Percentiles rank a stretch among this genome's conserved stretches.
Conservation (phyloP, 1,284 basidiomycete species). For the Sutorius eximius region DNA sequence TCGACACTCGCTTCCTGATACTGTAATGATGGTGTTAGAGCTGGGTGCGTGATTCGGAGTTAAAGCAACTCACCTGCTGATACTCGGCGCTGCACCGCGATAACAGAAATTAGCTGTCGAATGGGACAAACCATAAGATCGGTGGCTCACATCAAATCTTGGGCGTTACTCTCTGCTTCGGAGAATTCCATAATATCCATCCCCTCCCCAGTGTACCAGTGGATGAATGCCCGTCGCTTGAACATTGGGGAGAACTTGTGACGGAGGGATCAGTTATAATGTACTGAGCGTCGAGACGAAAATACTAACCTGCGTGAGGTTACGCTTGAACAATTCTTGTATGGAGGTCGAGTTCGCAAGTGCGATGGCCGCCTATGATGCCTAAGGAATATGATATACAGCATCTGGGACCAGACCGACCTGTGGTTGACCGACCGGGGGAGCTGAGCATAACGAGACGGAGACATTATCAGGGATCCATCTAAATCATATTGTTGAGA, state of each 20-base stretch:
- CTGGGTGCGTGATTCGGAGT: neutral
- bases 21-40: slow-evolving; percentile 12
- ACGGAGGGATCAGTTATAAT: slow-evolving; percentile 5
- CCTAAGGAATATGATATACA: slow-evolving; percentile 1
- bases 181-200: slow-evolving; percentile 94
- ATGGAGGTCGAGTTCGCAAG: slow-evolving; percentile 86
- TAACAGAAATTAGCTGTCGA: slow-evolving; percentile 6
- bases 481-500: slow-evolving; percentile 37
- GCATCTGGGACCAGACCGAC: slow-evolving; percentile 36
- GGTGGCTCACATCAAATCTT: slow-evolving; percentile 73
- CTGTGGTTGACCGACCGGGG: slow-evolving; percentile 77
- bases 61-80: slow-evolving; percentile 26
- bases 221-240: slow-evolving; percentile 82
- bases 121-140: neutral
- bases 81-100: slow-evolving; percentile 26
- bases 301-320: slow-evolving; percentile 52
- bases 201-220: slow-evolving; percentile 91
- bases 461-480: slow-evolving; percentile 88
- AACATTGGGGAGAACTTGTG: slow-evolving; percentile 79
- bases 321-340: slow-evolving; percentile 89
- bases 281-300: slow-evolving; percentile 3
- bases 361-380: slow-evolving; percentile 65
- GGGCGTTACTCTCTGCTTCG: slow-evolving; percentile 82
- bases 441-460: slow-evolving; percentile 78
- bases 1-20: slow-evolving; percentile 32